Evolutionary conservation across 495 filamentous ascomycete species (phyloP), one percentile per base, ranked within the genome.

Genomic region (Glarea lozoyensis): DNA sequence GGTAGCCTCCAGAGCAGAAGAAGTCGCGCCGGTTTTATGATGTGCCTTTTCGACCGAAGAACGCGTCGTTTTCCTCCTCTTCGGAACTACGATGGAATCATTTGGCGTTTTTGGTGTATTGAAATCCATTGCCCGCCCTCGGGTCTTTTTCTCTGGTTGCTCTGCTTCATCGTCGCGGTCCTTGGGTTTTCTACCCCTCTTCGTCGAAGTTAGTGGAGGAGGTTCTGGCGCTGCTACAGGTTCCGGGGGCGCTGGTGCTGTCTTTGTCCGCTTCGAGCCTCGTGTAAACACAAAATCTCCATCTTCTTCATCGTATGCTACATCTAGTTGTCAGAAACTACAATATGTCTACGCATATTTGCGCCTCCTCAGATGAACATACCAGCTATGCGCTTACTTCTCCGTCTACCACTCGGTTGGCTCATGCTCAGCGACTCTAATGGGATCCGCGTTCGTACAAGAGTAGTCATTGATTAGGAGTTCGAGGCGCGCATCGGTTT

Each of bases 211-310:
- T n/a, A n/a, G n/a, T 23, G 53, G 43, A 2, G 61, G 51, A 38
- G 62, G 50, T 29, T 61, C 58, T 10, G 65, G 60, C 40, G 37
- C 49, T 20, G 57, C 50, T 31, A 53, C 62, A 3, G 66, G 56
- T 45, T 66, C 67, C 17, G 65, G 56, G 41, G 61, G 60, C 9
- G 49, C 52, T 19, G 32, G 32, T 20, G 54, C 43, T 16, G 67
- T 75, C 53, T 72, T 73, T 18, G 58, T 57, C 50, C 69, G 55
- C 50, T 76, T 76, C 2, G 72, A 64, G 27, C 61, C 69, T 32
- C 76, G 75, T 45, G 70, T 70, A 52, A 81, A 82, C 30, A 71
- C 57, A 58, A 81, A 81, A 35, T 76, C 77, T 43, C 77, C 76
- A 66, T 79, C 78, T 43, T 77, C 66, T 57, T 82, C 76, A 55